Evolutionary conservation across 108 stramenopile species (phyloP).

Genomic region (Ochromonas danica): DNA sequence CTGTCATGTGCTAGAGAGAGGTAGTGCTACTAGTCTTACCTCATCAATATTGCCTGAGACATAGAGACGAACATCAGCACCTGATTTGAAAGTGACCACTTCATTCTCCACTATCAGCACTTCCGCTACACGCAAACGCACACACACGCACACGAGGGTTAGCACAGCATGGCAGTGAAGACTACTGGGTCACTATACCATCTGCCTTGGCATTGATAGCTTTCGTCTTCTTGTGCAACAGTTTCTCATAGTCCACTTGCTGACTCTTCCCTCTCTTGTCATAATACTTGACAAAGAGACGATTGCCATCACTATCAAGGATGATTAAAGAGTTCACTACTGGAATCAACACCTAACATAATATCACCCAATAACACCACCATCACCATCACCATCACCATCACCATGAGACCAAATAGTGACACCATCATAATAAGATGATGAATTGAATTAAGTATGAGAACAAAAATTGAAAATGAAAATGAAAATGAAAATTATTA

Average conservation of each 20-base stretch:
- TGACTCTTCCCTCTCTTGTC: not conserved
- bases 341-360: constrained; percentile 27
- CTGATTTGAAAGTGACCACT: constrained; percentile 6
- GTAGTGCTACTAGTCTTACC: too few species aligned
- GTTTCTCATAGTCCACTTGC: not conserved
- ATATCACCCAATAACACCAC: too few species aligned
- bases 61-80: not conserved
- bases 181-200: not conserved
- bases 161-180: not conserved
- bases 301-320: constrained; percentile 26
- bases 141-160: not conserved
- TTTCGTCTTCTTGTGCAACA: constrained; percentile 35
- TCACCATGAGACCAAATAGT: too few species aligned
- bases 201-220: not conserved
- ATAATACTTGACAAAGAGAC: constrained; percentile 24
- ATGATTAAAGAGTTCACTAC: constrained; percentile 17
- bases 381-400: too few species aligned
- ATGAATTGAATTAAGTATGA: too few species aligned
- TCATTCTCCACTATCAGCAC: constrained; percentile 10
- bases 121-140: constrained; percentile 8
- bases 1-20: not conserved
- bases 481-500: too few species aligned
- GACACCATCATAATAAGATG: too few species aligned
- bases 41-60: not conserved
- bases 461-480: too few species aligned